phyloP scores from a whole-genome alignment of 2,329 filamentous ascomycete genomes.

The Cordyceps javanica region DNA sequence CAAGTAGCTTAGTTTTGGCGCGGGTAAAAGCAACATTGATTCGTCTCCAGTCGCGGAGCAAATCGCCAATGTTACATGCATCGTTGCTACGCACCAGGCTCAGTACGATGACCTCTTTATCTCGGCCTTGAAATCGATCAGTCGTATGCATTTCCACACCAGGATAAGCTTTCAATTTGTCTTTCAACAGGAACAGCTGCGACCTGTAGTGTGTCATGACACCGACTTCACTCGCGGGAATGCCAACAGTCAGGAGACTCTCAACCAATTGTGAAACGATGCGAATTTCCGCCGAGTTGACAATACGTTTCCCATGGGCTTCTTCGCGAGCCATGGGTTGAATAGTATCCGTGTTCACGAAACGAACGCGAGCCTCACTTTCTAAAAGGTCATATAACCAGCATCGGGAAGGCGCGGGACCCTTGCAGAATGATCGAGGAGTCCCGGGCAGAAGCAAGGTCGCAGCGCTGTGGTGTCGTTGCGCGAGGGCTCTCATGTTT shows the following conservation, averaged over 20 bases:
- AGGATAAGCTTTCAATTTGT: conserved; percentile 54
- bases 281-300: conserved; percentile 77
- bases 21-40: conserved; percentile 96
- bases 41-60: conserved; percentile 84
- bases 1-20: conserved; percentile 84
- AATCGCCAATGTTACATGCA: conserved; percentile 73
- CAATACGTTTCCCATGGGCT: conserved; percentile 75
- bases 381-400: conserved; percentile 71
- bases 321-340: conserved; percentile 61
- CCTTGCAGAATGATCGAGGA: conserved; percentile 50
- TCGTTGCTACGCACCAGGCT: conserved; percentile 86
- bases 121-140: conserved; percentile 91
- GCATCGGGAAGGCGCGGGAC: conserved; percentile 47
- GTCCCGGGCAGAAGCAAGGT: conserved; percentile 35
- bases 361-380: conserved; percentile 68
- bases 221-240: conserved; percentile 72
- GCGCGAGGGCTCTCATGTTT: conserved; percentile 53
- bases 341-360: conserved; percentile 83
- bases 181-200: conserved; percentile 77
- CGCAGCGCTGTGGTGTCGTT: conserved; percentile 51
- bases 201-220: conserved; percentile 97
- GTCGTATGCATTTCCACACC: conserved; percentile 93
- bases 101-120: conserved; percentile 88
- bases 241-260: conserved; percentile 66
- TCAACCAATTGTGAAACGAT: conserved; percentile 77